Percentiles rank a stretch among this genome's conserved stretches.
Evolutionary conservation across 1,139 yeast genomes (phyloP).

Genomic region (Saccharomyces pastorianus): DNA sequence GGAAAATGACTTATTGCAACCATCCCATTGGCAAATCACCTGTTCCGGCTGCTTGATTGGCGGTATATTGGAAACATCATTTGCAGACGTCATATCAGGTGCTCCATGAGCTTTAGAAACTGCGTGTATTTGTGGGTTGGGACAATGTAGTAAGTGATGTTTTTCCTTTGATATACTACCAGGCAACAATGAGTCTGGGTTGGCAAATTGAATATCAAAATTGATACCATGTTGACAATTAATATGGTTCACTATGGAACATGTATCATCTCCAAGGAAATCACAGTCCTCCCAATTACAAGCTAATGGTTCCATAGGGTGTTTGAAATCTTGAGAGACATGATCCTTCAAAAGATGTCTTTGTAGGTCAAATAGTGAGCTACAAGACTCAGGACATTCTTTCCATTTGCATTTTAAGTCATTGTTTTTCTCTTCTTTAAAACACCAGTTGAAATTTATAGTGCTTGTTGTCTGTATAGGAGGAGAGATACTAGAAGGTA

Average conservation of each 20-base stretch:
- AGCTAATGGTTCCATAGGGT: conserved; percentile 4
- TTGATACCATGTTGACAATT: conserved; percentile 42
- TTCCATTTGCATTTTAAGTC: conserved; percentile 47
- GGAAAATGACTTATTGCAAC: conserved; percentile 44
- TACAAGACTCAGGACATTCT: conserved; percentile 37
- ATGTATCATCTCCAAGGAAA: conserved; percentile 44
- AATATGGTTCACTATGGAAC: conserved; percentile 53
- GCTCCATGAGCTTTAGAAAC: background rate
- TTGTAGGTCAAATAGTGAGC: conserved; percentile 41
- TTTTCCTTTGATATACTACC: conserved; percentile 12
- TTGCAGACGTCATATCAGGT: background rate
- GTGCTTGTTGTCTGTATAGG: conserved; percentile 13
- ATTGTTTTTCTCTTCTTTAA: conserved; percentile 21
- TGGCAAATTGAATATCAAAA: conserved; percentile 25
- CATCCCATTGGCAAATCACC: conserved; percentile 24
- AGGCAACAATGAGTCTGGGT: conserved; percentile 4
- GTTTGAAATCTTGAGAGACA: conserved; percentile 25
- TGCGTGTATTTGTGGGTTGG: conserved; percentile 3
- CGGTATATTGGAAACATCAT: background rate
- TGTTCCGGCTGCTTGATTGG: conserved; percentile 1
- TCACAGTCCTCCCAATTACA: conserved; percentile 76
- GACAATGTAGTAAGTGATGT: conserved; percentile 14
- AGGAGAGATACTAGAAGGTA: background rate
- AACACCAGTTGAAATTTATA: conserved; percentile 35
- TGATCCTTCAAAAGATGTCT: conserved; percentile 55